Conservation (phyloP, 352 stramenopile genomes). For the Thraustochytrium striatum region DNA sequence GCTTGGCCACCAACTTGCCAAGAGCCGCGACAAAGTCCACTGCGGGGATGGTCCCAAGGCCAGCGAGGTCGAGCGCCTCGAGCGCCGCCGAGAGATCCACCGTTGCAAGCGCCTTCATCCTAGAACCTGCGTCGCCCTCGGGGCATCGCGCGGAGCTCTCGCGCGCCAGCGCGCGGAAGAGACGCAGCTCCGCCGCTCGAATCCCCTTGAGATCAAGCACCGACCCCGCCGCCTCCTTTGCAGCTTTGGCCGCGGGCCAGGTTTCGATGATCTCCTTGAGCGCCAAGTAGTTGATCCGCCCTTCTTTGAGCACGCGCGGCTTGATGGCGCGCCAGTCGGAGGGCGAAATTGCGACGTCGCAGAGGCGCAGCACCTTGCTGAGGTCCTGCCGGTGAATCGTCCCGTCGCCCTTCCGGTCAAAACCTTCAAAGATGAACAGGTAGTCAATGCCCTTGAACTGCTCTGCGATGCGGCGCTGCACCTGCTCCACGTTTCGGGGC, state of each 20-base stretch:
- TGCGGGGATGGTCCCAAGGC: not conserved
- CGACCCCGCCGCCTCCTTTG: too few species aligned
- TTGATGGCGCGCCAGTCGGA: constrained; percentile 16
- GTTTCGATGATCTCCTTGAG: constrained; percentile 15
- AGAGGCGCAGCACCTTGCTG: not conserved
- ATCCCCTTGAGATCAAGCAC: too few species aligned
- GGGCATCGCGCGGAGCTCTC: not conserved
- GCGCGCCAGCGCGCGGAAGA: not conserved
- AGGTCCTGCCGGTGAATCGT: not conserved
- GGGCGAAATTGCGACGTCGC: not conserved
- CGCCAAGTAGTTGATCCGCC: not conserved
- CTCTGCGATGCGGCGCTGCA: constrained; percentile 3
- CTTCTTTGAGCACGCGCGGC: not conserved
- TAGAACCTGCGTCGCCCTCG: not conserved
- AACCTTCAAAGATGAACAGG: not conserved
- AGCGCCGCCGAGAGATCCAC: not conserved
- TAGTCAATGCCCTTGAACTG: constrained; percentile 15
- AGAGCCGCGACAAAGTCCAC: not conserved
- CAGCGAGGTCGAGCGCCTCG: constrained; percentile 6
- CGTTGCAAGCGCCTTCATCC: too few species aligned
- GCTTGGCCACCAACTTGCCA: not conserved
- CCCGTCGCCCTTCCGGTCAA: constrained; percentile 40
- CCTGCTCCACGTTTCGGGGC: not conserved
- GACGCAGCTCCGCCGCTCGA: not conserved
- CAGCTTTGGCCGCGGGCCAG: not conserved